These are phyloP conservation scores for Pythium utonaiense DNA, from an alignment of 352 stramenopile genomes.

Conservation along the genomic window DNA sequence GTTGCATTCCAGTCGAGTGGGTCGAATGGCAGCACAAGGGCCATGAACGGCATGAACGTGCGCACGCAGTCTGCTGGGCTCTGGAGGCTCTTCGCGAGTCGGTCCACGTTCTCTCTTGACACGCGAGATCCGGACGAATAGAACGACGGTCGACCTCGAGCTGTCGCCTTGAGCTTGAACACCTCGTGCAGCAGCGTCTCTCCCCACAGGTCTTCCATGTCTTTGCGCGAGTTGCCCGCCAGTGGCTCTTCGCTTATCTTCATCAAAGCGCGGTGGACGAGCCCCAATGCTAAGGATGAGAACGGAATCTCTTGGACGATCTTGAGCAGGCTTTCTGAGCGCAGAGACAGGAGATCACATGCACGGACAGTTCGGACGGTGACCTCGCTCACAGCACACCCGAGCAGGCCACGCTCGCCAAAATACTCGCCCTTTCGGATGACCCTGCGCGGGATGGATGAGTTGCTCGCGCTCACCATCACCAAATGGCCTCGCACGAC, in stretches of 20 bases:
- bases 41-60: constrained; percentile 16
- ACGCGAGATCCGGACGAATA: not conserved
- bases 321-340: constrained; percentile 16
- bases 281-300: constrained; percentile 6
- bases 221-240: constrained; percentile 6
- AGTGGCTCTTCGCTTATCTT: not conserved
- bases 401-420: constrained; percentile 21
- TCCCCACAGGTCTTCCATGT: constrained; percentile 25
- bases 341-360: constrained; percentile 23
- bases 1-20: constrained; percentile 20
- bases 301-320: constrained; percentile 15
- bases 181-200: constrained; percentile 9
- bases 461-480: constrained; percentile 1
- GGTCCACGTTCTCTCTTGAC: constrained; percentile 12
- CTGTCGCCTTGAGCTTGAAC: not conserved
- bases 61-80: constrained; percentile 11
- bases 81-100: not conserved
- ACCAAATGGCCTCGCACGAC: constrained; percentile 24
- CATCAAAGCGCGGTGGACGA: constrained; percentile 9
- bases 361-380: constrained; percentile 17
- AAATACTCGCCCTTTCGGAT: constrained; percentile 28
- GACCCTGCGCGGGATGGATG: not conserved
- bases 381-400: constrained; percentile 13
- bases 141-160: not conserved
- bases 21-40: constrained; percentile 18